A percentile compares a stretch with the other conserved stretches of the same genome.
Conservation (phyloP, 2,329 filamentous ascomycete genomes). For the Plectosphaerella sp. region DNA sequence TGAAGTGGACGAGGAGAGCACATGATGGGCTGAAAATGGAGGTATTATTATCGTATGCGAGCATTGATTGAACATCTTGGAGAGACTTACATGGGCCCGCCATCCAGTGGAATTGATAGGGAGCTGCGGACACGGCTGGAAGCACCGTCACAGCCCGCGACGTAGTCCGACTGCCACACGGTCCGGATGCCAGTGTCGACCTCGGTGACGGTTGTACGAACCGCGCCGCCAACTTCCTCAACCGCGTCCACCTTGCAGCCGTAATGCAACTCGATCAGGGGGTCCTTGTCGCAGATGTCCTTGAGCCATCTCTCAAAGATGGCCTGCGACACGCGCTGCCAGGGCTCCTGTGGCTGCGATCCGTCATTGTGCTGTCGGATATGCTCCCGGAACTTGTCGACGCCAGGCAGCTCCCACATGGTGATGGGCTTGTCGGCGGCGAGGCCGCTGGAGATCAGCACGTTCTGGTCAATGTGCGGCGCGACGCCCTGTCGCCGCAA, state of each 20-base stretch:
- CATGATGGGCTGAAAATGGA: neutral
- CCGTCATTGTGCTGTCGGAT: neutral
- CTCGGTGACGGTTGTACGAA: neutral
- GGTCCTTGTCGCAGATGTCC: neutral
- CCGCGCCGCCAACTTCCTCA: neutral
- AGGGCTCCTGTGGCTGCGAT: neutral
- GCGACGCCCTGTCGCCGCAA: neutral
- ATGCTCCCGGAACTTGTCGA: neutral
- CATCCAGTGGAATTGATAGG: neutral
- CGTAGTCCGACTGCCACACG: neutral
- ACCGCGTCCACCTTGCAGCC: neutral
- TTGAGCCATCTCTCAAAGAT: neutral
- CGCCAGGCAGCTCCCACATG: neutral
- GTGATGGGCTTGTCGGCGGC: neutral
- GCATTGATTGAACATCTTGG: neutral
- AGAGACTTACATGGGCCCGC: neutral
- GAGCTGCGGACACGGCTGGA: neutral
- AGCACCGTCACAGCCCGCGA: neutral
- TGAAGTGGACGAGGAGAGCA: conserved; percentile 1
- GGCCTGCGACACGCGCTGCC: neutral
- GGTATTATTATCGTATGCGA: neutral
- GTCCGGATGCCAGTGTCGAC: neutral
- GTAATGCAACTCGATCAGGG: neutral
- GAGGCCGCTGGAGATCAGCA: neutral
- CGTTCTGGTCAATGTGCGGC: neutral